phyloP scores from a whole-genome alignment of 768 basidiomycete species.

The Tulasnella sp. region DNA sequence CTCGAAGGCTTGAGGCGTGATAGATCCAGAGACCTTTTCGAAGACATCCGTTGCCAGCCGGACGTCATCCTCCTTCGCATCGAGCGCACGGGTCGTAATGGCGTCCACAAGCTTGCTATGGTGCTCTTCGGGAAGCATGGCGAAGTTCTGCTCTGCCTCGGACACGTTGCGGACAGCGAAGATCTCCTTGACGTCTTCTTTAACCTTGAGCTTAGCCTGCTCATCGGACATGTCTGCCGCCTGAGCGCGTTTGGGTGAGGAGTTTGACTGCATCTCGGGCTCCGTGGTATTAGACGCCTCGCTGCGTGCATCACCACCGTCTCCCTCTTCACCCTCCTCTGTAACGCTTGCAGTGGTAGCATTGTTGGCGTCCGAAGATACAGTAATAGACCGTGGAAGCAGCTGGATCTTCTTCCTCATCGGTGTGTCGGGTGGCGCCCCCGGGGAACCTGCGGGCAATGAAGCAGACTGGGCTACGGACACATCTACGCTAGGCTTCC shows the following conservation, averaged over 20 bases:
- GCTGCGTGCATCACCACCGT: constrained; percentile 22
- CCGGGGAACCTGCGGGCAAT: constrained; percentile 20
- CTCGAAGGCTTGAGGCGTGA: constrained; percentile 53
- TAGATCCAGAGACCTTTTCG: constrained; percentile 44
- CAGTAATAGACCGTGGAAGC: constrained; percentile 62
- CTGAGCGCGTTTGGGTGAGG: constrained; percentile 18
- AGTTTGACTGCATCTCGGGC: constrained; percentile 1
- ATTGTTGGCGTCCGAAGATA: constrained; percentile 42
- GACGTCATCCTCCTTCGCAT: constrained; percentile 73
- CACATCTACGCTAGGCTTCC: constrained; percentile 43
- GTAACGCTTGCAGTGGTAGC: constrained; percentile 38
- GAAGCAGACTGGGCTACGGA: constrained; percentile 16
- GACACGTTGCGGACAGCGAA: constrained; percentile 72
- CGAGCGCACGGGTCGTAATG: constrained; percentile 60
- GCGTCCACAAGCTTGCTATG: constrained; percentile 61
- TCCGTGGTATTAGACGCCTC: constrained; percentile 23
- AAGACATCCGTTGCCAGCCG: constrained; percentile 70
- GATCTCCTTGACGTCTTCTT: constrained; percentile 77
- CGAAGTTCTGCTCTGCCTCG: constrained; percentile 83
- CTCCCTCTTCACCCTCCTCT: constrained; percentile 28
- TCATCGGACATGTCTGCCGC: constrained; percentile 44
- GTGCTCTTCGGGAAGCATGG: constrained; percentile 51
- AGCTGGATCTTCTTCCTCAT: constrained; percentile 66
- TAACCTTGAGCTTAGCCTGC: constrained; percentile 63
- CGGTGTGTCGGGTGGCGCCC: constrained; percentile 31